Conservation (phyloP, 208 protist species). For the Naegleria lovaniensis region DNA sequence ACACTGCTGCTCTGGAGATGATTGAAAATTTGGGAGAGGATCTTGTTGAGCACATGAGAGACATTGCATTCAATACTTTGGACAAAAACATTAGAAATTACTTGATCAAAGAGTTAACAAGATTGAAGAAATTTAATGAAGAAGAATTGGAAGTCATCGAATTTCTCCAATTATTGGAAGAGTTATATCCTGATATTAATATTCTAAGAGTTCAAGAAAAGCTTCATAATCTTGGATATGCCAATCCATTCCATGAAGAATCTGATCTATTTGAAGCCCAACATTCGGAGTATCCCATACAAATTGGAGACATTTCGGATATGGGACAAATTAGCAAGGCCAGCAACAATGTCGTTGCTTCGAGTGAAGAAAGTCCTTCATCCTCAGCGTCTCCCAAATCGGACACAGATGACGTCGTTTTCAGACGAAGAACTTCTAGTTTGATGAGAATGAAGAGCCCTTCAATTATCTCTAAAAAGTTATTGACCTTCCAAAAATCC, state of each 20-base stretch:
- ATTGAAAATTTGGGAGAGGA: background rate
- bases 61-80: background rate
- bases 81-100: background rate
- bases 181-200: background rate
- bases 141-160: background rate
- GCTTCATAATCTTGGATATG: background rate
- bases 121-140: background rate
- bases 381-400: background rate
- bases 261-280: background rate
- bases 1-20: background rate
- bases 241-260: background rate
- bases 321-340: background rate
- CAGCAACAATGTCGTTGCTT: background rate
- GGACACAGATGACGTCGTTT: background rate
- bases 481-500: background rate
- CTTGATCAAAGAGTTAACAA: background rate
- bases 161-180: background rate
- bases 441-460: background rate
- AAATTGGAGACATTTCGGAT: background rate
- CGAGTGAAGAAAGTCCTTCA: background rate
- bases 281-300: background rate
- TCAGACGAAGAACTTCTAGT: background rate
- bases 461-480: background rate
- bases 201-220: background rate
- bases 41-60: background rate